Base-by-base conservation (phyloP, 1,139 yeast genomes). In the Suhomyces atakaporum region DNA sequence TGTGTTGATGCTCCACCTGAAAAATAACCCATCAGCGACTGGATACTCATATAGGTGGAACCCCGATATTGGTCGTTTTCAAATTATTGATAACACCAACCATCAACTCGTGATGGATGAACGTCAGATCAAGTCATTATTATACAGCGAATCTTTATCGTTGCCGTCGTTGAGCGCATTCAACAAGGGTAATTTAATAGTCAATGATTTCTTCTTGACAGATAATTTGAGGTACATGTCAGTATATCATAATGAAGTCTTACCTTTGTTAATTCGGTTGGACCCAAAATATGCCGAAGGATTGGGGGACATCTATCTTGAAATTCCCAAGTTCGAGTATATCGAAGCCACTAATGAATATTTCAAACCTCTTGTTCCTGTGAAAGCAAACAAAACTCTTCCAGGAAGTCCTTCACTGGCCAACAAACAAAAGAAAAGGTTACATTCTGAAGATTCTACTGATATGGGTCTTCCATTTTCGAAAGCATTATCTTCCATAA, bases 21-120 rank as follows among this genome's bases (percentile, higher is more conserved):
- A 53, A 32, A 49, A 51, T 31, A 48, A 50, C 27, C 45, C 45
- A 10, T 43, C 54, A 2, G 35, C 50, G 5, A 43, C 42, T 3
- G 60, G 58, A 1, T 63, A 61, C 39, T 52, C 65, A 2, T 67
- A 65, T 45, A 46, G 60, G 35, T 67, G 73, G 73, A 62, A 64
- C 38, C 67, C 70, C 0, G 61, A 58, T 25, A 33, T 53, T n/a
- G 73, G 73, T 1, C 47, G 58, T 13, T 66, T 66, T 36, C 66
- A 64, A 38, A 58, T 66, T 18, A 49, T 64, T 23, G 63, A 62
- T 33, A 51, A 54, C 23, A 36, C 54, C 9, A 49, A 54, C n/a
- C 53, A 54, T 10, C 43, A 48, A 3, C 45, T 61, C 4, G 52
- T 67, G 14, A 48, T 56, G 4, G 71, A 65, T 38, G 66, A 63